These are phyloP conservation scores for Paraleonurus japonicus DNA, from an alignment of 257 asterid species.

Conservation along the genomic window DNA sequence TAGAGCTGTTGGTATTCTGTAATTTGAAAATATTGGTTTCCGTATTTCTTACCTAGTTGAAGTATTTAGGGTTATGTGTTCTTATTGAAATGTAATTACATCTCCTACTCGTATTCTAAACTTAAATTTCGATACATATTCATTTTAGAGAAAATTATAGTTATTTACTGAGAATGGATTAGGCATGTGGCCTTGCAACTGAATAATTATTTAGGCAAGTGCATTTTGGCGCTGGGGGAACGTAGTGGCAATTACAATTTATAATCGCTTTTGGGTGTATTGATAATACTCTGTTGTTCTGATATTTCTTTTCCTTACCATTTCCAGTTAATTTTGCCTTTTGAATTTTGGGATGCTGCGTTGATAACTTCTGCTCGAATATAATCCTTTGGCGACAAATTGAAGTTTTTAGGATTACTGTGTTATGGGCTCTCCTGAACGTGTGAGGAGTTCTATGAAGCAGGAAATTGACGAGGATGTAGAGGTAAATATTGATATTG, in stretches of 20 bases:
- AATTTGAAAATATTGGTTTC: background rate
- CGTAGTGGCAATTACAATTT: background rate
- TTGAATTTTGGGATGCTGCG: conserved; percentile 26
- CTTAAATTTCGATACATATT: background rate
- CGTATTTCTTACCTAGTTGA: background rate
- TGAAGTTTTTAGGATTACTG: conserved; percentile 33
- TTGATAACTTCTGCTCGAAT: conserved; percentile 19
- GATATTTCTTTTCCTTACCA: background rate
- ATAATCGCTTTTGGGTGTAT: background rate
- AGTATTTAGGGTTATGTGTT: conserved; percentile 18
- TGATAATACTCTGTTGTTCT: background rate
- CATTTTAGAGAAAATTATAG: background rate
- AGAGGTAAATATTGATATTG: conserved; percentile 64
- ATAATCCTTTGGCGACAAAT: conserved; percentile 12
- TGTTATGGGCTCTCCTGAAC: conserved; percentile 74
- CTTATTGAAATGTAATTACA: background rate
- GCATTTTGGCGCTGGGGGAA: background rate
- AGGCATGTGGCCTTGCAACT: background rate
- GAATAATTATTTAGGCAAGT: background rate
- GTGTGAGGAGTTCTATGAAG: conserved; percentile 43
- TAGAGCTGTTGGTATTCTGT: conserved; percentile 10
- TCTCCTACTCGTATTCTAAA: background rate
- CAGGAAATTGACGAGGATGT: conserved; percentile 58
- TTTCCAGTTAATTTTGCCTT: background rate
- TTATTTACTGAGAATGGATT: too few relatives aligned